Percentiles rank a stretch among this genome's conserved stretches.
These are phyloP conservation scores for Coemansia sp. DNA, from an alignment of 192 early-diverging fungal species.

Conservation along the genomic window DNA sequence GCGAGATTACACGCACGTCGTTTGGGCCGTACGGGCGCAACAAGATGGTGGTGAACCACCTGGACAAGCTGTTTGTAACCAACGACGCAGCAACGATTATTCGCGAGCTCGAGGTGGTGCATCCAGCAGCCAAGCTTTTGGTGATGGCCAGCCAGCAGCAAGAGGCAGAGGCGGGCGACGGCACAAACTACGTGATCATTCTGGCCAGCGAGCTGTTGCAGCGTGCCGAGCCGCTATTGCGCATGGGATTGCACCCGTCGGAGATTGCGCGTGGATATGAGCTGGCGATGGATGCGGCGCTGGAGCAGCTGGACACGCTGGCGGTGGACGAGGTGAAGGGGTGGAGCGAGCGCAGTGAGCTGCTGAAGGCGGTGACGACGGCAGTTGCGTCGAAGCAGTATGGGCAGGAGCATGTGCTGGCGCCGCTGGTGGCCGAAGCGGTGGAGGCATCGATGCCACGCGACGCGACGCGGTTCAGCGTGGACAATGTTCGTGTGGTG, in stretches of 20 bases:
- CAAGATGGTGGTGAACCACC: slow-evolving; percentile 99
- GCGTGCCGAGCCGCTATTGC: slow-evolving; percentile 86
- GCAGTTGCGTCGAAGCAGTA: slow-evolving; percentile 93
- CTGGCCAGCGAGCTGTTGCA: slow-evolving; percentile 94
- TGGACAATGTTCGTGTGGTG: slow-evolving; percentile 93
- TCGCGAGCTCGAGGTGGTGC: slow-evolving; percentile 94
- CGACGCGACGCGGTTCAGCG: slow-evolving; percentile 84
- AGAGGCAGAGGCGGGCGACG: slow-evolving; percentile 95
- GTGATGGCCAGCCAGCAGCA: slow-evolving; percentile 98
- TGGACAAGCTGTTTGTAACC: slow-evolving; percentile 97
- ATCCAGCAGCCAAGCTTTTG: slow-evolving; percentile 94
- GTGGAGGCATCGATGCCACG: slow-evolving; percentile 88
- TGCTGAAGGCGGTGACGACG: slow-evolving; percentile 74
- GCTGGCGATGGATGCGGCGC: slow-evolving; percentile 77
- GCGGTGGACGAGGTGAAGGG: slow-evolving; percentile 63
- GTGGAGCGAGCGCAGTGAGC: slow-evolving; percentile 54
- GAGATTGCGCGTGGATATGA: slow-evolving; percentile 96
- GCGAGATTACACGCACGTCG: slow-evolving; percentile 91
- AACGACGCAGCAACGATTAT: slow-evolving; percentile 99
- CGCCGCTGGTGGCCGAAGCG: slow-evolving; percentile 79
- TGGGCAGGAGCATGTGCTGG: slow-evolving; percentile 89
- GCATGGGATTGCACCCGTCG: slow-evolving; percentile 92
- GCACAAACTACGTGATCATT: slow-evolving; percentile 93
- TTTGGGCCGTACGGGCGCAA: slow-evolving; percentile 96
- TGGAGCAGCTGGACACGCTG: slow-evolving; percentile 78